Evolutionary conservation across 768 basidiomycete species (phyloP), one percentile per base, ranked within the genome.

Genomic region (Calocybe cyanea): DNA sequence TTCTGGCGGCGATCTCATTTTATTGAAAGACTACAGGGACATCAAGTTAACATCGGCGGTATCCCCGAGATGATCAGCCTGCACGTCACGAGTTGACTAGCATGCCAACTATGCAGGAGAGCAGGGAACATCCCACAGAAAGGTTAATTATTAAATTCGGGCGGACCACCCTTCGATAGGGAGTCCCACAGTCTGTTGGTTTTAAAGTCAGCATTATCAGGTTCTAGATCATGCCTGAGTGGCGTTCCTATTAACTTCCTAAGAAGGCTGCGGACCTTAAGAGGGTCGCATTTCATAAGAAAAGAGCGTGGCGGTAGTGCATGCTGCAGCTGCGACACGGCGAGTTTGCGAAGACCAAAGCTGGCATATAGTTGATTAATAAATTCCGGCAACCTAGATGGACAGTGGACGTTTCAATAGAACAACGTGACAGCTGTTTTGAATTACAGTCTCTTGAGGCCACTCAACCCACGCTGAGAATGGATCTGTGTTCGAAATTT

Each of bases 401-500:
- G n/a, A n/a, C n/a, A n/a, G n/a, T n/a, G n/a, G n/a, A n/a, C n/a
- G n/a, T n/a, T n/a, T n/a, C n/a, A n/a, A n/a, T n/a, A 35, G 31
- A 6, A 21, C 41, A 23, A 21, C 33, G 11, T 43, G 43, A 37
- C 43, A 45, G 43, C 3, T 32, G 24, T 5, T 41, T 41, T 47
- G 21, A 23, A 41, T 47, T 36, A 20, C 11, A n/a, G n/a, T n/a
- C n/a, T 33, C 20, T 43, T 17, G 34, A 36, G 24, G 15, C 36
- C 35, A 36, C 13, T 25, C 8, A 20, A n/a, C 14, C 34, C 34
- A 35, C 46, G 52, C 52, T 50, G 52, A 41, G 45, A 50, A 44
- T 50, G 41, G 49, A 50, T 45, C 49, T 53, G 48, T 50, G 48
- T 50, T 50, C 47, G 49, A 50, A 50, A 50, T 41, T 34, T 34